phyloP scores from a whole-genome alignment of 768 basidiomycete species.

The Suillus clintonianus region DNA sequence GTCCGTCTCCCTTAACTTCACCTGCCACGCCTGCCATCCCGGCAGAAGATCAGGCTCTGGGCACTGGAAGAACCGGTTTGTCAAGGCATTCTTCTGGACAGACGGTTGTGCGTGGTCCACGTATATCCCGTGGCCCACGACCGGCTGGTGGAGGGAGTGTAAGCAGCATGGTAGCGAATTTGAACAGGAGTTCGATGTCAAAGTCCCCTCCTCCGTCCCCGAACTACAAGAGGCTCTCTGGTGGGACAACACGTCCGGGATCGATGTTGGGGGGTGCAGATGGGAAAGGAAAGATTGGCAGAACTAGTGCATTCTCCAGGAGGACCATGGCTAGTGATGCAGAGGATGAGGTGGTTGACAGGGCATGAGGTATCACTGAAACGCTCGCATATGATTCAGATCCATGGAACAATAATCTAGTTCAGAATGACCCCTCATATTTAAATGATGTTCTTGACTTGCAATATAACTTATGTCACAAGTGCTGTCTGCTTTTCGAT shows the following conservation, averaged over 20 bases:
- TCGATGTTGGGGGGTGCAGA: slow-evolving; percentile 13
- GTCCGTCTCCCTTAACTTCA: slow-evolving; percentile 43
- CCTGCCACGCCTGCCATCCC: slow-evolving; percentile 26
- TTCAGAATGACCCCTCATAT: background rate
- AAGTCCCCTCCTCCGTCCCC: slow-evolving; percentile 41
- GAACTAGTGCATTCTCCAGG: slow-evolving; percentile 58
- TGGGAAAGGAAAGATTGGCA: slow-evolving; percentile 24
- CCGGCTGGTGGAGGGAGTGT: slow-evolving; percentile 45
- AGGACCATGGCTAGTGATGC: slow-evolving; percentile 85
- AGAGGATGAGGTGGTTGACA: slow-evolving; percentile 67
- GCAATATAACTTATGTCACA: background rate
- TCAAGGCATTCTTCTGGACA: slow-evolving; percentile 50
- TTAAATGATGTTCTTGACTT: background rate
- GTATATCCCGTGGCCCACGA: slow-evolving; percentile 51
- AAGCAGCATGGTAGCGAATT: slow-evolving; percentile 54
- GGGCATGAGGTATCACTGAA: slow-evolving; percentile 11
- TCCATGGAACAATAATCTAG: background rate
- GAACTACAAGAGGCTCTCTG: slow-evolving; percentile 49
- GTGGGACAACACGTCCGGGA: slow-evolving; percentile 19
- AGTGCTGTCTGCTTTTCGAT: background rate
- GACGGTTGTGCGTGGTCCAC: slow-evolving; percentile 46
- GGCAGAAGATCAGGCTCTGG: slow-evolving; percentile 36
- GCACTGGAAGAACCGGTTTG: slow-evolving; percentile 35
- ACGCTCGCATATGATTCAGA: background rate
- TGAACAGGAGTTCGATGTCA: slow-evolving; percentile 51